Percentiles rank a stretch among this genome's conserved stretches.
phyloP scores from a whole-genome alignment of 139 green algal species.

The Tetradesmus lagerheimii region DNA sequence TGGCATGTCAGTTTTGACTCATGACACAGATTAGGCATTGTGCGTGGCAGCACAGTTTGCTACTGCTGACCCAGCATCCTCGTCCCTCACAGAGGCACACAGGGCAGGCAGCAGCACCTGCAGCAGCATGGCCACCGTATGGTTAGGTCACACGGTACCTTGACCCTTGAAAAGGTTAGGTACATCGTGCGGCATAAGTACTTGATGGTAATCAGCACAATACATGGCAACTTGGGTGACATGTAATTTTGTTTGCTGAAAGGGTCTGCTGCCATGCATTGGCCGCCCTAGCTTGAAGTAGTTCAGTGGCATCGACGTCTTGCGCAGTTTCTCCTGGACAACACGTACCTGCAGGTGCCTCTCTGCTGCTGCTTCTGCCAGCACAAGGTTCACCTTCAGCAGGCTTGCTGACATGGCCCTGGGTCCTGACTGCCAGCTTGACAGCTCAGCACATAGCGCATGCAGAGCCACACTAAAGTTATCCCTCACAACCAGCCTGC shows the following conservation, averaged over 20 bases:
- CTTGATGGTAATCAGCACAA: too few species aligned
- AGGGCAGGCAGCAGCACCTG: conserved; percentile 15
- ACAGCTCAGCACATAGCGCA: conserved; percentile 59
- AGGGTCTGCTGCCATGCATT: too few species aligned
- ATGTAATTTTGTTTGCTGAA: too few species aligned
- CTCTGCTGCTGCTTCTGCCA: conserved; percentile 52
- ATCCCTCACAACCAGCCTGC: conserved; percentile 57
- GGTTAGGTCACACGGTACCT: too few species aligned
- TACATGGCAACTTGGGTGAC: too few species aligned
- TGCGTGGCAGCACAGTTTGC: background rate
- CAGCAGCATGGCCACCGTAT: background rate
- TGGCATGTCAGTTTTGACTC: too few species aligned
- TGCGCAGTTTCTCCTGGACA: too few species aligned
- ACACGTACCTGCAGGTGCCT: conserved; percentile 54
- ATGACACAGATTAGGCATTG: too few species aligned
- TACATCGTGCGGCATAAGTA: too few species aligned
- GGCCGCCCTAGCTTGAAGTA: too few species aligned
- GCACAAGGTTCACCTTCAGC: conserved; percentile 58
- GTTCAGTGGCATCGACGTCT: too few species aligned
- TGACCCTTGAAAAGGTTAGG: too few species aligned
- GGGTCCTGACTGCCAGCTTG: conserved; percentile 57
- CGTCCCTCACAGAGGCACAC: background rate
- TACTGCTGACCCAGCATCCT: background rate
- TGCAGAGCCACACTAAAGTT: conserved; percentile 56
- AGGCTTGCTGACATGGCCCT: conserved; percentile 50